Evolutionary conservation across 306 rosid genomes (phyloP), one percentile per base, ranked within the genome.

Genomic region (Vigna hirtella): DNA sequence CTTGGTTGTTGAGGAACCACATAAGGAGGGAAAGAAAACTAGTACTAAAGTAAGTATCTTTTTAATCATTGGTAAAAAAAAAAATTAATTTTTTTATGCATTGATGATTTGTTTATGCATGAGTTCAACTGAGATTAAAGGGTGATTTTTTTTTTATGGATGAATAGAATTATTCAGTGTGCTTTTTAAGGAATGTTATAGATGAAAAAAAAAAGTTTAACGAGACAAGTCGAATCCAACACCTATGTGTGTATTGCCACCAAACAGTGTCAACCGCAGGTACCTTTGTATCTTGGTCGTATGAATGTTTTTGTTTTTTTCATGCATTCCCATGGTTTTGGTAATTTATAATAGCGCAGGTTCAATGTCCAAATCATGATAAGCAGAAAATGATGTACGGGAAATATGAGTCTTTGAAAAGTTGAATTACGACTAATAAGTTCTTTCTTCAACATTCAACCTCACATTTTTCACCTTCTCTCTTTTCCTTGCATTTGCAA

Each of bases 1-100:
- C 24, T 24, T 70, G 81, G 59, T 76, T 67, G 84, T 75, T 74
- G 66, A 58, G 72, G 64, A 81, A 67, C 18, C 65, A 26, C 30
- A 67, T 53, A 9, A 28, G 18, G 3, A 57, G 18, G 38, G 64
- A 50, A 65, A 4, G 7, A 50, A 63, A 26, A 66, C 7, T 66
- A 49, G 64, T 50, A 28, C 9, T n/a, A 49, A 49, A 49, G 53
- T 49, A 5, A 49, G 2, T 4, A 30, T 34, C 1, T 14, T 15
- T 49, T 49, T 15, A 5, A 14, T 49, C 7, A 6, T 50, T 16
- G 22, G 7, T n/a, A 6, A 50, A 4, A 12, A 16, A 15, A 34
- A 34, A 34, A 4, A 5, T 1, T 32, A 32, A 34, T 4, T 0
- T 15, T 16, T 3, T 1, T 11, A 47, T 4, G 16, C n/a, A 48